phyloP scores from a whole-genome alignment of 805 yeast species.

The Candida tammaniensis region DNA sequence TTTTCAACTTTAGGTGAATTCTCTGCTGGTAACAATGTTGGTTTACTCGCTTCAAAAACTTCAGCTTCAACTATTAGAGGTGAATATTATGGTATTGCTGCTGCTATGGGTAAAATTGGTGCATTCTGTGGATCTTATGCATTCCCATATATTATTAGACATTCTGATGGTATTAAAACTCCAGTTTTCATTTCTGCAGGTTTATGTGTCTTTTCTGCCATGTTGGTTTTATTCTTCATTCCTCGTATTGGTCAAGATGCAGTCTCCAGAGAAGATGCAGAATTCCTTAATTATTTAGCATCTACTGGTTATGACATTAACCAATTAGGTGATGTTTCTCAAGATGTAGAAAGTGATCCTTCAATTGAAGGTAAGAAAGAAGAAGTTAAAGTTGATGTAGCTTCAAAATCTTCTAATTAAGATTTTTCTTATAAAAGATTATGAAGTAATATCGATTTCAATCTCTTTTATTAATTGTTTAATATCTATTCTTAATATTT shows the following conservation, averaged over 20 bases:
- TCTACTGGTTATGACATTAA: conserved; percentile 68
- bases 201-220: conserved; percentile 69
- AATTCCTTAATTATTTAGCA: conserved; percentile 64
- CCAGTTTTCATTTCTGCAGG: conserved; percentile 74
- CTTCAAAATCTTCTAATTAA: conserved; percentile 8
- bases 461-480: too few relatives aligned
- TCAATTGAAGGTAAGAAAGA: conserved; percentile 4
- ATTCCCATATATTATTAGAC: conserved; percentile 74
- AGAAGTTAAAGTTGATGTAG: conserved; percentile 5
- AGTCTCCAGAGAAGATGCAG: conserved; percentile 71
- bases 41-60: conserved; percentile 82
- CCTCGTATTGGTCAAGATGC: conserved; percentile 86
- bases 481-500: too few relatives aligned
- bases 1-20: conserved; percentile 87
- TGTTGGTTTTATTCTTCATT: conserved; percentile 64
- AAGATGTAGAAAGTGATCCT: conserved; percentile 1
- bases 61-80: conserved; percentile 87
- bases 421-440: too few relatives aligned
- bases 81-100: conserved; percentile 85
- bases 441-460: too few relatives aligned
- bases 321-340: conserved; percentile 47
- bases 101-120: conserved; percentile 89
- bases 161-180: conserved; percentile 46
- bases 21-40: conserved; percentile 93
- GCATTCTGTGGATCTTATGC: conserved; percentile 89